Evolutionary conservation across 192 early-diverging fungal genomes (phyloP).

Genomic region (Linnemannia hyalina): DNA sequence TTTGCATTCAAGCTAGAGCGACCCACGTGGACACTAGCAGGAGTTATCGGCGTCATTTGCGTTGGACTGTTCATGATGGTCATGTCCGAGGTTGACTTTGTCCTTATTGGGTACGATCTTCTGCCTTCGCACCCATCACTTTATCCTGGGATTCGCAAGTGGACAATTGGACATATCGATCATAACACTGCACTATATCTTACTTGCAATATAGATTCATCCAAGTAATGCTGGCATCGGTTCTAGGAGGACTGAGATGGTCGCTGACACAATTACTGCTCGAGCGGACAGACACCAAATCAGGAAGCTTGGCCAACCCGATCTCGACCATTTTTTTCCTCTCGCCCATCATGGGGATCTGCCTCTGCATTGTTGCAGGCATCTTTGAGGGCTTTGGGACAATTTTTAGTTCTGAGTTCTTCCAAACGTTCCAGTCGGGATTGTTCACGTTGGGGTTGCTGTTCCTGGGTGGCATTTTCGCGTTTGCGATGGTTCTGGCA

Average conservation of each 20-base stretch:
- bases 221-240: conserved; percentile 83
- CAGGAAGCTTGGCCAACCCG: conserved; percentile 89
- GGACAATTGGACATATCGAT: background rate
- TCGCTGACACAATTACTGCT: conserved; percentile 89
- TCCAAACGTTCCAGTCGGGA: conserved; percentile 54
- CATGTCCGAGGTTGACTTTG: conserved; percentile 84
- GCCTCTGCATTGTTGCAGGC: conserved; percentile 74
- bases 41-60: conserved; percentile 83
- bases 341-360: conserved; percentile 83
- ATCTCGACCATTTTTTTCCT: conserved; percentile 88
- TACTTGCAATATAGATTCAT: conserved; percentile 62
- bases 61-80: conserved; percentile 92
- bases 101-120: conserved; percentile 70
- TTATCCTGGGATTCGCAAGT: background rate
- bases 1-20: conserved; percentile 90
- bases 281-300: conserved; percentile 64
- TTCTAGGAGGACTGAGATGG: conserved; percentile 91
- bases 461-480: conserved; percentile 82
- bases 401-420: conserved; percentile 69
- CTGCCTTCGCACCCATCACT: too few species aligned
- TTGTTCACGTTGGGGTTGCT: conserved; percentile 70
- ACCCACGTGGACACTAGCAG: conserved; percentile 76
- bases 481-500: conserved; percentile 90
- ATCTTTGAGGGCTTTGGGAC: conserved; percentile 72
- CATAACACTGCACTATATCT: background rate